A percentile compares a stretch with the other conserved stretches of the same genome.
Conservation (phyloP, 306 rosid genomes). For the Cucumis hystrix region DNA sequence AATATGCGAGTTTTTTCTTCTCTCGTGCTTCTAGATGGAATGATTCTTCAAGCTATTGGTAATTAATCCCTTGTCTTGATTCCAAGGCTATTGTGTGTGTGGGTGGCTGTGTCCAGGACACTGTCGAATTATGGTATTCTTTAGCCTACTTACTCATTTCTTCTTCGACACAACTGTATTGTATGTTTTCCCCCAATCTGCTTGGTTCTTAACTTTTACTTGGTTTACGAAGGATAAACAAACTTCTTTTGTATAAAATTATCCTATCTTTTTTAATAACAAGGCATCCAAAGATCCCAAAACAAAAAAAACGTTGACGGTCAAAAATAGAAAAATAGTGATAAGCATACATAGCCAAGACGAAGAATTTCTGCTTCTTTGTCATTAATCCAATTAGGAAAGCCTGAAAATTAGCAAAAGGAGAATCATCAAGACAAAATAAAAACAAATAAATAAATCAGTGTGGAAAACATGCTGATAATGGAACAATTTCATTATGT, state of each 20-base stretch:
- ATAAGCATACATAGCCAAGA: slow-evolving; percentile 53
- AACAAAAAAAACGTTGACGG: background rate
- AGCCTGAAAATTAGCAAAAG: slow-evolving; percentile 34
- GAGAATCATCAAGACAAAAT: background rate
- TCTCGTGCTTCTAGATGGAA: background rate
- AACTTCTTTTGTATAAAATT: background rate
- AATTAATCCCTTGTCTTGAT: background rate
- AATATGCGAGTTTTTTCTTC: background rate
- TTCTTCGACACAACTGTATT: background rate
- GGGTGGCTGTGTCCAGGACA: background rate
- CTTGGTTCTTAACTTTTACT: background rate
- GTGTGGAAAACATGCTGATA: background rate
- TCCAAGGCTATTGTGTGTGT: background rate
- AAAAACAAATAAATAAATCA: background rate
- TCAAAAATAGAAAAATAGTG: background rate
- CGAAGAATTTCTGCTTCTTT: slow-evolving; percentile 65
- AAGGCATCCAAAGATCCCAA: background rate
- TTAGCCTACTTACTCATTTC: background rate
- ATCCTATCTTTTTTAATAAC: background rate
- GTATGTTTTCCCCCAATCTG: background rate
- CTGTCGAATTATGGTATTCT: background rate
- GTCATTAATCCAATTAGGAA: slow-evolving; percentile 56
- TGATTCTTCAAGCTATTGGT: background rate
- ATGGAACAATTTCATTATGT: background rate
- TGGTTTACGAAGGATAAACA: background rate